Evolutionary conservation across 1,139 yeast genomes (phyloP), one percentile per base, ranked within the genome.

Genomic region (Geotrichum bryndzae): DNA sequence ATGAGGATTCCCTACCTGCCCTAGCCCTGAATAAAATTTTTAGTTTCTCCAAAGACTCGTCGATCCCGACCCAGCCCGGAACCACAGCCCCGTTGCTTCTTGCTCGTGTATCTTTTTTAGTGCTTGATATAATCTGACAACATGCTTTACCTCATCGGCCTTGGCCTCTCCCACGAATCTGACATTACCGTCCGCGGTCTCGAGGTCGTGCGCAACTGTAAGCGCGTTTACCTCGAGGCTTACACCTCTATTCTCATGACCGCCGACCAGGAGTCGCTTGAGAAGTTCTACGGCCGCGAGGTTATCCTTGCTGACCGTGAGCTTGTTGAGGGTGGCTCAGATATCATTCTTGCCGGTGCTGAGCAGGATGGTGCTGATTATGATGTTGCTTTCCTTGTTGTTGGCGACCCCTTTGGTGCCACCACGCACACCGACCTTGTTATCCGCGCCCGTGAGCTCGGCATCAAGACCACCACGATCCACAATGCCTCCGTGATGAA

Each of bases 401-500:
- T 94, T 31, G 99, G 99, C 51, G 99, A 94, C 73, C 96, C 96
- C 46, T 92, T 90, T 73, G 99, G 99, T 45, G 99, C 99, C 53
- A 94, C 99, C 4, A 94, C 99, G 0, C 99, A 94, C 75, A 90
- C 97, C 0, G 99, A 94, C 76, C 81, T 94, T 66, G 90, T 91
- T 51, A 82, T 94, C 63, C 81, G 99, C 69, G 98, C 98, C 46
- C 83, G 96, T 68, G 96, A 89, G 74, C 80, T 86, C 66, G 84
- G 84, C 1, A 90, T 94, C 71, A 79, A 82, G 62, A 90, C 89
- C 54, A 95, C 89, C 71, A 83, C 89, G 58, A 84, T 94, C 63
- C 99, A 94, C 77, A 94, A 94, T 75, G 99, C 99, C 2, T 89
- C 96, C 29, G 96, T 94, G 27, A 91, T 94, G 97, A 94, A 94